Conservation (phyloP, 371 early-diverging fungal genomes). For the Mortierella sp. region DNA sequence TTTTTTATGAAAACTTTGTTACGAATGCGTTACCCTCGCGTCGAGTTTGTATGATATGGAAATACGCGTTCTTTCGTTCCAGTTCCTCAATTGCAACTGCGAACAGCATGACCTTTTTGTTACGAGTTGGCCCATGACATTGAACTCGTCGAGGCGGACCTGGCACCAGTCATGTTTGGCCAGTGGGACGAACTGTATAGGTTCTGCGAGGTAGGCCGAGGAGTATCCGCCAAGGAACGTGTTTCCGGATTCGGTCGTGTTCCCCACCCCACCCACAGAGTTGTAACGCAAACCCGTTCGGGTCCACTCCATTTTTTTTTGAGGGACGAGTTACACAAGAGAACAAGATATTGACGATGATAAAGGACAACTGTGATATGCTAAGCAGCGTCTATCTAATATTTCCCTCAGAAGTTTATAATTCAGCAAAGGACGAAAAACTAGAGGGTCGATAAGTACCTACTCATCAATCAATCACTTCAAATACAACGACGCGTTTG, state of each 20-base stretch:
- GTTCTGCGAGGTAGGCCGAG: constrained; percentile 27
- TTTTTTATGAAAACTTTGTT: background rate
- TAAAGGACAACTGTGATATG: too few species aligned
- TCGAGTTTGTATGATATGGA: too few species aligned
- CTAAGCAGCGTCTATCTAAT: too few species aligned
- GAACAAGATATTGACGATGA: too few species aligned
- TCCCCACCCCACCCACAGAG: constrained; percentile 29
- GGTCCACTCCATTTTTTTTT: background rate
- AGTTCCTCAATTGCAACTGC: too few species aligned
- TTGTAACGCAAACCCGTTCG: constrained; percentile 53
- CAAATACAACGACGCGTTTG: background rate
- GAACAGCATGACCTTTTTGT: too few species aligned
- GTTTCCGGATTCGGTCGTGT: constrained; percentile 47
- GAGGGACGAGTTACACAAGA: too few species aligned
- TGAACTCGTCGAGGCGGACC: constrained; percentile 53
- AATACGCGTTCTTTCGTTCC: too few species aligned
- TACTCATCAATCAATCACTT: too few species aligned
- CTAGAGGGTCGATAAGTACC: too few species aligned
- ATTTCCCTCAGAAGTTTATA: too few species aligned
- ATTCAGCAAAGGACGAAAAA: too few species aligned
- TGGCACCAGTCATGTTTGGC: constrained; percentile 56
- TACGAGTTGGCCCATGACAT: constrained; percentile 47
- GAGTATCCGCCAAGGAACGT: constrained; percentile 54
- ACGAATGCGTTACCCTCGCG: background rate
- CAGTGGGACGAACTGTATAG: constrained; percentile 45